Conservation (phyloP, 164 flowering plant species). For the Magnolia changhungtana region DNA sequence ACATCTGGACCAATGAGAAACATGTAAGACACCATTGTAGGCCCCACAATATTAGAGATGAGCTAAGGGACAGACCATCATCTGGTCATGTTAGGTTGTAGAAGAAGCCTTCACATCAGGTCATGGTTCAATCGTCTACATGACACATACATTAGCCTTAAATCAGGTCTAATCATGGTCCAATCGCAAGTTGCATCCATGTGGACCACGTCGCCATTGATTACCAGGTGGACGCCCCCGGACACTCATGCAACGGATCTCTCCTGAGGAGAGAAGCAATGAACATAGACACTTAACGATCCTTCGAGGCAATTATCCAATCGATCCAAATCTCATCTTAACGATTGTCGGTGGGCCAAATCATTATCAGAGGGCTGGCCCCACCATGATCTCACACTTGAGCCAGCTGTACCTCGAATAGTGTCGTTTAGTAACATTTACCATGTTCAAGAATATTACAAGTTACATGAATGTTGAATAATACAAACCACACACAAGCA, state of each 20-base stretch:
- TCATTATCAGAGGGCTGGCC: neutral
- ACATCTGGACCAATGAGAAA: slow-evolving; percentile 7
- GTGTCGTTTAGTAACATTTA: no score
- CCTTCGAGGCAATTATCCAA: neutral
- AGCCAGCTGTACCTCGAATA: neutral
- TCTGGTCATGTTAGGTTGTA: neutral
- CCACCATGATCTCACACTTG: neutral
- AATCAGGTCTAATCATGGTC: neutral
- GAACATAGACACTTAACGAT: neutral
- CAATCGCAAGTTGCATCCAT: neutral
- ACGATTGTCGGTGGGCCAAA: slow-evolving; percentile 4
- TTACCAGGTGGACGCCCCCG: neutral
- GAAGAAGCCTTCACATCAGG: no score
- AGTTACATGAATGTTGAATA: no score
- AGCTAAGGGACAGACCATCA: neutral
- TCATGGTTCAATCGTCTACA: no score
- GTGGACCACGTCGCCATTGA: neutral
- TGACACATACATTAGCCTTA: neutral
- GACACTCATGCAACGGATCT: slow-evolving; percentile 3
- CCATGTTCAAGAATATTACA: no score
- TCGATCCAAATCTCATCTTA: neutral
- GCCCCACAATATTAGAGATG: neutral
- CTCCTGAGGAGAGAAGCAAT: slow-evolving; percentile 1
- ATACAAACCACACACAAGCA: neutral
- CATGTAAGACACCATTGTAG: neutral